phyloP scores from a whole-genome alignment of 2,329 filamentous ascomycete genomes.

The Monilinia vaccinii-corymbosi region DNA sequence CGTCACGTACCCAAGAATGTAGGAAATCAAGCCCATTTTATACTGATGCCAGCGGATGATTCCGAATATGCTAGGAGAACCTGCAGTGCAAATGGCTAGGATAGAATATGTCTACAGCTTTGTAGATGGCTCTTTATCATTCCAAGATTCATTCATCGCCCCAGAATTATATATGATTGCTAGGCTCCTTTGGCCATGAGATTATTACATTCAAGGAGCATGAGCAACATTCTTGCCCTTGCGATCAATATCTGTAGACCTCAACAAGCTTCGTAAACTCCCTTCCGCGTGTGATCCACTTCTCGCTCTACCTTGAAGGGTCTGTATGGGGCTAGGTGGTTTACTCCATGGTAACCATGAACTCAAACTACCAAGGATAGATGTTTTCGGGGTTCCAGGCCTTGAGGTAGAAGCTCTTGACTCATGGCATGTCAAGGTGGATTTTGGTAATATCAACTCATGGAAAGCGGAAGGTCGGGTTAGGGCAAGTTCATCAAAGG shows the following conservation, averaged over 20 bases:
- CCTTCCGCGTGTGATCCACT: slow-evolving; percentile 44
- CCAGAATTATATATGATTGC: background rate
- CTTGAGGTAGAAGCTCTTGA: slow-evolving; percentile 22
- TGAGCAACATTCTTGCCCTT: slow-evolving; percentile 28
- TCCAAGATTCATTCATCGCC: background rate
- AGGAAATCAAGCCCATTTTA: background rate
- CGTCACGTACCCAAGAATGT: background rate
- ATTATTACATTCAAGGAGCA: background rate
- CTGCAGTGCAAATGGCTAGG: background rate
- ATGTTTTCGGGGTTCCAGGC: slow-evolving; percentile 15
- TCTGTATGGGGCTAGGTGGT: slow-evolving; percentile 7
- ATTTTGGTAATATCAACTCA: slow-evolving; percentile 19
- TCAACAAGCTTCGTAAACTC: slow-evolving; percentile 45
- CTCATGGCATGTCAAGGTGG: slow-evolving; percentile 22
- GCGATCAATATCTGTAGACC: slow-evolving; percentile 28
- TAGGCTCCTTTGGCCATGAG: background rate
- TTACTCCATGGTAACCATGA: slow-evolving; percentile 28
- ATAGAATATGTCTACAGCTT: background rate
- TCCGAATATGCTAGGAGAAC: background rate
- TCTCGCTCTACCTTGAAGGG: slow-evolving; percentile 22
- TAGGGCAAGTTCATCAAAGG: slow-evolving; percentile 11
- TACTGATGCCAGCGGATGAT: background rate
- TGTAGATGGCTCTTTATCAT: background rate
- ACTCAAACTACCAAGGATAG: slow-evolving; percentile 23
- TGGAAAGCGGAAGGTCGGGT: slow-evolving; percentile 15